These are phyloP conservation scores for Fusarium nematophilum DNA, from an alignment of 2,329 filamentous ascomycete species.

Conservation along the genomic window DNA sequence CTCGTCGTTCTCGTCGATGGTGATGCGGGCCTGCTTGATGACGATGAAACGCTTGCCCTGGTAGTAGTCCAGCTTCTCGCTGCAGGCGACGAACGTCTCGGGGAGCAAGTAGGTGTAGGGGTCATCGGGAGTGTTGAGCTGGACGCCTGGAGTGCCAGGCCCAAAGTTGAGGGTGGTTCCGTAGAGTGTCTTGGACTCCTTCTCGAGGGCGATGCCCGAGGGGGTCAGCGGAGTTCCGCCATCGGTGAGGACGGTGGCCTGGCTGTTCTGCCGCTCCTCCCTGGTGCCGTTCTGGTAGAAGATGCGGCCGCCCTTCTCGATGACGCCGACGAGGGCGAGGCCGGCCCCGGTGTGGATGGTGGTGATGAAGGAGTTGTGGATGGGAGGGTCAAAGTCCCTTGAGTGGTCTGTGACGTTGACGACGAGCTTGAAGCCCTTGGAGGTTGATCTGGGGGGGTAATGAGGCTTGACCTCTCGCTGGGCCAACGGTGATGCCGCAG, in stretches of 20 bases:
- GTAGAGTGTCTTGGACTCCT: slow-evolving; percentile 48
- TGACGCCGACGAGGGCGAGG: slow-evolving; percentile 52
- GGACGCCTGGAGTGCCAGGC: slow-evolving; percentile 50
- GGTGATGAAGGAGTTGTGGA: slow-evolving; percentile 54
- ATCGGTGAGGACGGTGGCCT: slow-evolving; percentile 54
- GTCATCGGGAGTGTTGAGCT: slow-evolving; percentile 41
- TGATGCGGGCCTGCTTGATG: slow-evolving; percentile 52
- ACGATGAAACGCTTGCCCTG: slow-evolving; percentile 49
- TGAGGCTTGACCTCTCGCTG: slow-evolving; percentile 11
- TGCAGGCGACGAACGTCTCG: slow-evolving; percentile 56
- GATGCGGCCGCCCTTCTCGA: slow-evolving; percentile 40
- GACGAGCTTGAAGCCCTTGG: slow-evolving; percentile 55
- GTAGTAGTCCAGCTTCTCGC: slow-evolving; percentile 57
- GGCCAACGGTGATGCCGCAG: slow-evolving; percentile 37
- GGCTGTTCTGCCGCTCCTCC: slow-evolving; percentile 45
- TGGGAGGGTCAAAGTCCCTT: slow-evolving; percentile 53
- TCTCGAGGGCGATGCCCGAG: slow-evolving; percentile 48
- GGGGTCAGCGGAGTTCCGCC: slow-evolving; percentile 54
- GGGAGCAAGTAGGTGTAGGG: slow-evolving; percentile 47
- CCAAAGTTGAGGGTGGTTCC: slow-evolving; percentile 48
- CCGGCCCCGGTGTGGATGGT: slow-evolving; percentile 59
- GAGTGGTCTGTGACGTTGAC: slow-evolving; percentile 57
- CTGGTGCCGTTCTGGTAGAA: slow-evolving; percentile 64
- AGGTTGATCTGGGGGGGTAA: slow-evolving; percentile 30
- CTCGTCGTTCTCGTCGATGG: slow-evolving; percentile 35